These are phyloP conservation scores for Trichophyton verrucosum DNA, from an alignment of 2,329 filamentous ascomycete species.

Conservation along the genomic window DNA sequence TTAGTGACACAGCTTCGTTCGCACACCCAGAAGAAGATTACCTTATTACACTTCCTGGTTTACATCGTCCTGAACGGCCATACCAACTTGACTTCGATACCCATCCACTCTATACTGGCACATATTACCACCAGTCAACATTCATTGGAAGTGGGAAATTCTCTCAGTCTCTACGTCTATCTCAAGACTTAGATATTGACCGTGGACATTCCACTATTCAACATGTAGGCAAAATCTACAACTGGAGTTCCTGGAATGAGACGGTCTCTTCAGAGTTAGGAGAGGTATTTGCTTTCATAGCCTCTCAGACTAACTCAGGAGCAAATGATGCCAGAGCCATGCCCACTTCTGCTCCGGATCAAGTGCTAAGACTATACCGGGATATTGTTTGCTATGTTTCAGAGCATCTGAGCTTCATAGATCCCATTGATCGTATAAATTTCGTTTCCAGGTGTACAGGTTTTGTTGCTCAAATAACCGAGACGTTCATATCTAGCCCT, in stretches of 20 bases:
- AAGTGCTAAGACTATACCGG: conserved; percentile 21
- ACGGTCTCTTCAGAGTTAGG: conserved; percentile 38
- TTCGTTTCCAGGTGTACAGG: conserved; percentile 31
- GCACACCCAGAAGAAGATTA: conserved; percentile 2
- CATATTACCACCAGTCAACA: conserved; percentile 44
- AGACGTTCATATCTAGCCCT: conserved; percentile 16
- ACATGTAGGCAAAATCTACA: conserved; percentile 23
- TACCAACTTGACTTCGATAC: conserved; percentile 45
- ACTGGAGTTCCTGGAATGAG: conserved; percentile 46
- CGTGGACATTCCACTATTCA: conserved; percentile 30
- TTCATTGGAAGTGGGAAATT: conserved; percentile 49
- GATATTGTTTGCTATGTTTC: conserved; percentile 40
- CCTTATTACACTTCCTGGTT: conserved; percentile 21
- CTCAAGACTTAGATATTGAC: conserved; percentile 34
- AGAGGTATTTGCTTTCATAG: conserved; percentile 24
- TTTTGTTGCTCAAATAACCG: conserved; percentile 30
- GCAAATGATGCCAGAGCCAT: not conserved
- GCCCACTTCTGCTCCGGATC: conserved; percentile 6
- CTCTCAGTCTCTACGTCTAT: conserved; percentile 29
- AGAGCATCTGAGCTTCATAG: conserved; percentile 39
- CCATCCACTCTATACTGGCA: conserved; percentile 37
- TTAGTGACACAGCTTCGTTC: conserved; percentile 4
- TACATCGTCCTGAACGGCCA: conserved; percentile 37
- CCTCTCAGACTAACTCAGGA: conserved; percentile 15
- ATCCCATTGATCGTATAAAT: conserved; percentile 40